Evolutionary conservation across 2,329 filamentous ascomycete species (phyloP).

Genomic region (Periconia digitata): DNA sequence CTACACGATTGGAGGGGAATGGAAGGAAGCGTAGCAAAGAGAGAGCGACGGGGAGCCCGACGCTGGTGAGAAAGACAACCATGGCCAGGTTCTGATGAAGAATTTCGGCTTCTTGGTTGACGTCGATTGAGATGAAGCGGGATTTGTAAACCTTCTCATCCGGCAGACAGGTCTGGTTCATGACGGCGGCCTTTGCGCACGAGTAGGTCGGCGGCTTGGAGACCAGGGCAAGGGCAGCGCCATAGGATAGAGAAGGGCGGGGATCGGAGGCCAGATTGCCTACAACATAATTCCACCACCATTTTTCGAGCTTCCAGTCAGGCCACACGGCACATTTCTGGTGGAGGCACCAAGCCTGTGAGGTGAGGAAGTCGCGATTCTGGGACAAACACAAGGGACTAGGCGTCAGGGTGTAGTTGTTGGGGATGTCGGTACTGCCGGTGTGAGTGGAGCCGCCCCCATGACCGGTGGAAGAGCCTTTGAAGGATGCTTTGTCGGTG

Average conservation of each 20-base stretch:
- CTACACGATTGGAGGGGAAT: slow-evolving; percentile 5
- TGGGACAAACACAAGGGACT: slow-evolving; percentile 17
- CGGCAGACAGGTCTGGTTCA: no score
- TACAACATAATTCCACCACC: slow-evolving; percentile 3
- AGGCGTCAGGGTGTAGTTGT: slow-evolving; percentile 13
- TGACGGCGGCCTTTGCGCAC: no score
- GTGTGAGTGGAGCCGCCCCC: no score
- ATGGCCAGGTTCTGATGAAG: no score
- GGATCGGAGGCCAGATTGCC: slow-evolving; percentile 8
- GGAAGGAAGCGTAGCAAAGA: slow-evolving; percentile 19
- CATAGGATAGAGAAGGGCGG: slow-evolving; percentile 18
- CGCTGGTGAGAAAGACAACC: slow-evolving; percentile 12
- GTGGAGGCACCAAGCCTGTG: slow-evolving; percentile 19
- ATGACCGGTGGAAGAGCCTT: no score
- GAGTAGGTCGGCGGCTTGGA: slow-evolving; percentile 1
- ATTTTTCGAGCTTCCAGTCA: slow-evolving; percentile 18
- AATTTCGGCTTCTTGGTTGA: no score
- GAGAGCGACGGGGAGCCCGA: slow-evolving; percentile 13
- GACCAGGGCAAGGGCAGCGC: slow-evolving; percentile 7
- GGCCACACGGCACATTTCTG: slow-evolving; percentile 10
- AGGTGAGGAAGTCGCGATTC: slow-evolving; percentile 17
- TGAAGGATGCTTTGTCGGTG: slow-evolving; percentile 6
- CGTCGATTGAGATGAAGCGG: no score
- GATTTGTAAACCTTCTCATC: no score
- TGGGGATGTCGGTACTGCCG: slow-evolving; percentile 6